phyloP scores from a whole-genome alignment of 345 rosid species.

The Eucalyptus guilfoylei region DNA sequence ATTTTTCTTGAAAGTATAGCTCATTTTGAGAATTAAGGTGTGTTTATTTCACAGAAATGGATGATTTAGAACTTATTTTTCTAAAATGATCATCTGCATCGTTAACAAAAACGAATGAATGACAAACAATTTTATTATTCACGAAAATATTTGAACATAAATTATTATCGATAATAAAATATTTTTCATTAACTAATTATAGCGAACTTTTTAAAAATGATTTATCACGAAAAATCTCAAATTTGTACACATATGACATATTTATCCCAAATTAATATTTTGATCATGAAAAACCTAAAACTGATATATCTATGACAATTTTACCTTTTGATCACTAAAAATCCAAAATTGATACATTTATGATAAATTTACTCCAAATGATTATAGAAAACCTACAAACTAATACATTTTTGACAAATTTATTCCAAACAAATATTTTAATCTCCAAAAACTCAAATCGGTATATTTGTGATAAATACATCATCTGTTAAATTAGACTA shows the following conservation, averaged over 20 bases:
- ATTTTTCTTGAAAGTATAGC: background rate
- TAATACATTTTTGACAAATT: fast-evolving
- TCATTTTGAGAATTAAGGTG: background rate
- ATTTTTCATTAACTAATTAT: background rate
- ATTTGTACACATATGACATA: no score
- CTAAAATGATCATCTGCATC: fast-evolving
- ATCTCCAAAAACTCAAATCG: no score
- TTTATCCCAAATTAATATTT: no score
- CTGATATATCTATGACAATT: fast-evolving
- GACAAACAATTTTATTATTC: background rate
- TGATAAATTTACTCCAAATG: no score
- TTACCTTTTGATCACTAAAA: no score
- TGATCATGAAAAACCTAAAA: no score
- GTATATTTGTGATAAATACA: no score
- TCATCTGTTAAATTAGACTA: no score
- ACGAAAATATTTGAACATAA: background rate
- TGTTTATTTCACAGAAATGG: background rate
- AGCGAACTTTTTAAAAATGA: no score
- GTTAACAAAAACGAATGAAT: fast-evolving
- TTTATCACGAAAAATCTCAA: fast-evolving
- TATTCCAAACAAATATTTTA: fast-evolving
- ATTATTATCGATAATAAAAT: background rate
- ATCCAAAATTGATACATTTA: fast-evolving
- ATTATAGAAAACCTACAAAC: no score
- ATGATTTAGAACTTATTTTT: background rate